Base-by-base conservation (phyloP, 371 early-diverging fungal genomes). In the Mucor racemosus region DNA sequence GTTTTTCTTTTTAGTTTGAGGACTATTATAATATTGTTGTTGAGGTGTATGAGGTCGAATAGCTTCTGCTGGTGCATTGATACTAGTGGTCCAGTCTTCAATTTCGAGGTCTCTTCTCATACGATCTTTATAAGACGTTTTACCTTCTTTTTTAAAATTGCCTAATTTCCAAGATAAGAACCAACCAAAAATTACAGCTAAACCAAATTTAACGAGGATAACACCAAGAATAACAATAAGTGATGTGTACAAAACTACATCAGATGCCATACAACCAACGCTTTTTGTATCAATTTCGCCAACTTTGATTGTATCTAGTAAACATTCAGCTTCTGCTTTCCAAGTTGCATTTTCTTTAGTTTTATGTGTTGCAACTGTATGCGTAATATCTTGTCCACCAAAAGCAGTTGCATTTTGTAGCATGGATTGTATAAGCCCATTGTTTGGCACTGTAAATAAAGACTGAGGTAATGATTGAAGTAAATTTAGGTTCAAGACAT, bases 121-220 rank as follows among this genome's bases (percentile, higher is more conserved):
- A 1, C 84, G 73, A 5, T 85, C 85, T 59, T 81, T 77, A 41
- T 82, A 61, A 58, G 75, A 68, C 5, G 59, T 10, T 35, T 56
- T 64, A 19, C 71, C 72, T 26, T 80, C 78, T 40, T 70, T 69
- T 35, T 68, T 70, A 36, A 80, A 73, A 39, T 76, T 80, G 13
- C 80, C 81, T 38, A 88, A 72, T 39, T 84, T 78, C 74, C 86
- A 87, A 0, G 86, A 82, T 62, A 92, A 68, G 33, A 90, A 85
- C 91, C 91, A 91, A 33, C 86, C 88, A 79, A 94, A 95, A 42
- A 85, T 74, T 9, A 92, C 70, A 9, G 95, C 93, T 64, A 92
- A 81, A 11, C 77, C 70, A 64, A 95, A 92, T 74, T 91, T 95
- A 76, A 76, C 79, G 63, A 82, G 17, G 40, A 90, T 87, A 19